Conservation (phyloP, 805 yeast species). For the Teunomyces cretensis region DNA sequence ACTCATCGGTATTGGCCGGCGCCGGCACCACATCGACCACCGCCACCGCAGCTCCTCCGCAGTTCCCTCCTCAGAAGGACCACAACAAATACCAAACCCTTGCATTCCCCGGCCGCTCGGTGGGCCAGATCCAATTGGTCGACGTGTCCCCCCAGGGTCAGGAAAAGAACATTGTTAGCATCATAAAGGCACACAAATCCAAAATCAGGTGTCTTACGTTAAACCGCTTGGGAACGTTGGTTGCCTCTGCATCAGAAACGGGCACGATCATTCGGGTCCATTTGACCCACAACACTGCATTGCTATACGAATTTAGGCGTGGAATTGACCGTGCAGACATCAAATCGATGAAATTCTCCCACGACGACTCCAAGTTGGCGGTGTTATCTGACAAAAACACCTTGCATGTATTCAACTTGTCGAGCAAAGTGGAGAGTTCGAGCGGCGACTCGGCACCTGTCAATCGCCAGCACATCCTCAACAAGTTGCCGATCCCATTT, state of each 20-base stretch:
- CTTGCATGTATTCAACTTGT: constrained; percentile 73
- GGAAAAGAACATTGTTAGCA: constrained; percentile 61
- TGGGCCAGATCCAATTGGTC: constrained; percentile 79
- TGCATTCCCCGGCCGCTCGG: constrained; percentile 74
- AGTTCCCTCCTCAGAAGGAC: constrained; percentile 9
- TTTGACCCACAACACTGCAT: constrained; percentile 63
- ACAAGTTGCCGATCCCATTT: constrained; percentile 62
- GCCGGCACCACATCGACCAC: constrained; percentile 2
- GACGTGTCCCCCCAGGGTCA: constrained; percentile 68
- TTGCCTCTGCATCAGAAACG: constrained; percentile 79
- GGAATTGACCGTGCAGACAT: constrained; percentile 85
- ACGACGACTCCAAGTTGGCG: constrained; percentile 72
- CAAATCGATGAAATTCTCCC: constrained; percentile 81
- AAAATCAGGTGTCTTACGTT: constrained; percentile 61
- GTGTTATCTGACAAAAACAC: constrained; percentile 89
- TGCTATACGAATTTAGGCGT: constrained; percentile 82
- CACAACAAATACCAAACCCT: constrained; percentile 46
- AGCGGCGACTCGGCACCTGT: constrained; percentile 15
- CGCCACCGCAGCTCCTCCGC: constrained; percentile 5
- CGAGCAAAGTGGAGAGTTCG: constrained; percentile 1
- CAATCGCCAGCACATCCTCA: constrained; percentile 66
- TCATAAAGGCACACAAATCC: constrained; percentile 76
- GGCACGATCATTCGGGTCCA: constrained; percentile 81
- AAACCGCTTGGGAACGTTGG: constrained; percentile 60
- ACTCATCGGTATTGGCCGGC: constrained; percentile 12